Conservation (phyloP, 208 protist species). For the Acanthamoeba lenticulata region DNA sequence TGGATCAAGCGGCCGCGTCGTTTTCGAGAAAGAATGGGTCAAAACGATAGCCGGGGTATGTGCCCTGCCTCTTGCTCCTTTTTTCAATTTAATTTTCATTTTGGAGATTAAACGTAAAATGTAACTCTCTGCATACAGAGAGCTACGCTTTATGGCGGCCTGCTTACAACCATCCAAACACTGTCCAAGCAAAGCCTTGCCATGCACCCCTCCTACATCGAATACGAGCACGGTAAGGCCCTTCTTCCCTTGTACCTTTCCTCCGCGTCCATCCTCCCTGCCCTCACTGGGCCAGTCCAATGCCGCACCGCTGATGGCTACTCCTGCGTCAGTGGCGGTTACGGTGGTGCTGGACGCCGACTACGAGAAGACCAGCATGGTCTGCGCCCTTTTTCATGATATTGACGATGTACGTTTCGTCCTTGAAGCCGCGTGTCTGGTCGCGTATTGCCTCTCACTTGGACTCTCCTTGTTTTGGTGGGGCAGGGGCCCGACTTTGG, state of each 20-base stretch:
- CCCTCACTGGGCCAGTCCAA: neutral
- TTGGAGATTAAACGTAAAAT: neutral
- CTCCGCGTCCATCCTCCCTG: neutral
- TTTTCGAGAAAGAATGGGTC: slow-evolving; percentile 56
- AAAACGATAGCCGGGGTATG: slow-evolving; percentile 8
- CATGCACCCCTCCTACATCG: slow-evolving; percentile 24
- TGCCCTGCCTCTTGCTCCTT: no score
- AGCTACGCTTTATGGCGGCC: neutral
- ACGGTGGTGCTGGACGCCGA: slow-evolving; percentile 9
- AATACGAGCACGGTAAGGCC: neutral
- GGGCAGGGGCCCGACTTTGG: slow-evolving; percentile 49
- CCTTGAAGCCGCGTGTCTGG: no score
- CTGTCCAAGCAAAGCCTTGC: slow-evolving; percentile 26
- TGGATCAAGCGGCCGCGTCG: neutral
- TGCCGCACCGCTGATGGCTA: neutral
- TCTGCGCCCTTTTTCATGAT: slow-evolving; percentile 35
- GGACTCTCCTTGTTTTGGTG: no score
- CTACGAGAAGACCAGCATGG: slow-evolving; percentile 36
- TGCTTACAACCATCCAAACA: slow-evolving; percentile 30
- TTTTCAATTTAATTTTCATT: neutral
- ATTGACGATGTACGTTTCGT: neutral
- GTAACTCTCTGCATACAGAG: neutral
- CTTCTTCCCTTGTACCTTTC: neutral
- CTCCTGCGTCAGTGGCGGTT: neutral
- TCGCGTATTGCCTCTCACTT: no score